Base-by-base conservation (phyloP, 1,284 basidiomycete species). In the Leccinum subfulvum region DNA sequence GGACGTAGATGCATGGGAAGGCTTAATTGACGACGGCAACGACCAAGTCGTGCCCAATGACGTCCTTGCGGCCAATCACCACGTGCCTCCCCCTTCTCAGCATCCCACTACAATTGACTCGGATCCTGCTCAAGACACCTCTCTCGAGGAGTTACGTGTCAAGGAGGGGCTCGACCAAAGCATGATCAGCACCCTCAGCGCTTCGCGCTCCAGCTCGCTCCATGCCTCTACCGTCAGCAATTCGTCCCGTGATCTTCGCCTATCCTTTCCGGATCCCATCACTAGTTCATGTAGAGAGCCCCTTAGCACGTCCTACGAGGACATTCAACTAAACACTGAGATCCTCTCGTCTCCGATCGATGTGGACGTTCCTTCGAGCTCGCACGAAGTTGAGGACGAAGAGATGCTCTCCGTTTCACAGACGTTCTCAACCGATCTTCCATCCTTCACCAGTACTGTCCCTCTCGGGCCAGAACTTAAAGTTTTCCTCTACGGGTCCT, bases 211-310 rank as follows among this genome's bases (percentile, higher is more conserved):
- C 23, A 84, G 83, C 69, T 84, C 83, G 37, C 73, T 84, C 64
- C 80, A 81, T 66, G 75, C 78, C 30, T 81, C 84, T 55, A 82
- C 85, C 64, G 74, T 81, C 57, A 87, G 87, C 63, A 81, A 70
- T 61, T 84, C 85, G 23, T 77, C 86, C 54, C 87, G 85, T 72
- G 89, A 91, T 76, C 82, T 91, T 65, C 83, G 87, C 67, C 75
- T 91, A 61, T 91, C 89, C 39, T 91, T 91, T 77, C 89, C 89
- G 54, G 89, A 91, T 76, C 89, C 89, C 64, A 81, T 91, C 70
- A 85, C 84, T 63, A 88, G 85, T 73, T 86, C 85, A 61, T 81
- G 78, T 67, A 81, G 84, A 73, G 73, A 74, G 16, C 65, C 58
- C 9, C 65, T 66, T 35, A 68, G 57, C 62, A 71, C 75, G 23